Base-by-base conservation (phyloP, 805 yeast species). In the Barnettozyma pratensis region DNA sequence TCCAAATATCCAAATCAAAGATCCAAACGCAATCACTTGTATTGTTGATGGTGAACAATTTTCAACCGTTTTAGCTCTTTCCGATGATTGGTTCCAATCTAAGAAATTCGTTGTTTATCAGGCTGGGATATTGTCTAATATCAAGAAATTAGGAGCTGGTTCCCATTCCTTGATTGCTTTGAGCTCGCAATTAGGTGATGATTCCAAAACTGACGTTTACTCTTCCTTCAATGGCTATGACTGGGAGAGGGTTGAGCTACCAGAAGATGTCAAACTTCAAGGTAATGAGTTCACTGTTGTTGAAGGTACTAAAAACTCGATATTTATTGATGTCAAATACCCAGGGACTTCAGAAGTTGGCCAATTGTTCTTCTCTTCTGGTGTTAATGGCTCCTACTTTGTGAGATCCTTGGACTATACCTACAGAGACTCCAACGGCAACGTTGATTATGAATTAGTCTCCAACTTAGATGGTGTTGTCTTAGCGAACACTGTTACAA, bases 391-490 rank as follows among this genome's bases (percentile, higher is more conserved):
- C 1, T 62, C 77, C 32, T 70, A 67, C 46, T 83, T 79, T 60
- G 56, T 58, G 1, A 69, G 70, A 40, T 63, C 76, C n/a, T 58
- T 79, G 31, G 73, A 71, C 9, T 63, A 71, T 36, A 68, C 75
- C 10, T 60, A 67, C 39, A 70, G 70, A 26, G 64, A 66, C 38
- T 48, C 54, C 11, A 39, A 42, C 4, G 64, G 59, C 8, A 51
- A 54, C 35, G 54, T 64, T 25, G 79, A 77, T 7, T 62, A 70
- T 41, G 67, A 73, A 28, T 61, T 65, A 19, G 61, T 76, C 19
- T 70, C 69, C 36, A 75, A 74, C 52, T 69, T 81, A 19, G 87
- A 83, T 50, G 91, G 90, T 8, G 74, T 79, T 12, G 76, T 85
- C 76, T 58, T 85, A 42, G 75, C 80, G 8, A 77, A 76, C 56